phyloP scores from a whole-genome alignment of 164 flowering plant species.

The Umbellularia californica region DNA sequence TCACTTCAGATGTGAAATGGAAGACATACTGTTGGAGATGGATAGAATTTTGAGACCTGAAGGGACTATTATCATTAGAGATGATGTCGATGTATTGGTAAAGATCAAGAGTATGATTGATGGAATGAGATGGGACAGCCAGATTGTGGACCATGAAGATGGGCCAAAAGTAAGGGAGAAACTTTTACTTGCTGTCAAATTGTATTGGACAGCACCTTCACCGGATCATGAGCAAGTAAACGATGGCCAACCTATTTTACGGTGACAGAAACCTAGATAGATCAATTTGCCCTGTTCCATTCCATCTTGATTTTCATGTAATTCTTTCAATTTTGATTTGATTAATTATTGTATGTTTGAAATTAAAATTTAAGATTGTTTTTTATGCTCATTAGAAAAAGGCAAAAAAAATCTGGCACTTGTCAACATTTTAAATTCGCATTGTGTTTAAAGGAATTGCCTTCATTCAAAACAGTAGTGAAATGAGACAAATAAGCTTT shows the following conservation, averaged over 20 bases:
- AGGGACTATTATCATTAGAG: constrained; percentile 66
- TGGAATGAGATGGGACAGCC: constrained; percentile 57
- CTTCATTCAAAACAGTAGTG: not conserved
- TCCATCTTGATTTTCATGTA: not conserved
- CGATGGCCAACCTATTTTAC: not conserved
- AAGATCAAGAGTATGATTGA: constrained; percentile 47
- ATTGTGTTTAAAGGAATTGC: too few relatives aligned
- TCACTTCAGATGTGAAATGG: constrained; percentile 57
- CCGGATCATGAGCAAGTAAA: constrained; percentile 9
- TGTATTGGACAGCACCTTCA: constrained; percentile 70
- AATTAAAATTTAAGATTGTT: too few relatives aligned
- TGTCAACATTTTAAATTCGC: not conserved
- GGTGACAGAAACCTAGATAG: not conserved
- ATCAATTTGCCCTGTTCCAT: not conserved
- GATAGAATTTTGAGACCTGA: constrained; percentile 69
- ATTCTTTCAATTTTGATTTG: constrained; percentile 7
- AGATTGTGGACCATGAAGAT: constrained; percentile 67
- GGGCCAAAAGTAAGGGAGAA: constrained; percentile 65
- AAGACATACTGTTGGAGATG: constrained; percentile 75
- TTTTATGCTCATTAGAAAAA: too few relatives aligned
- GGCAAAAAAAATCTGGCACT: not conserved
- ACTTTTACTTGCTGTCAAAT: constrained; percentile 54
- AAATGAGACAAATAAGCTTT: not conserved
- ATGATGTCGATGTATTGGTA: constrained; percentile 42
- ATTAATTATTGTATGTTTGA: not conserved